These are phyloP conservation scores for Xylaria grammica DNA, from an alignment of 495 filamentous ascomycete genomes.

Conservation along the genomic window DNA sequence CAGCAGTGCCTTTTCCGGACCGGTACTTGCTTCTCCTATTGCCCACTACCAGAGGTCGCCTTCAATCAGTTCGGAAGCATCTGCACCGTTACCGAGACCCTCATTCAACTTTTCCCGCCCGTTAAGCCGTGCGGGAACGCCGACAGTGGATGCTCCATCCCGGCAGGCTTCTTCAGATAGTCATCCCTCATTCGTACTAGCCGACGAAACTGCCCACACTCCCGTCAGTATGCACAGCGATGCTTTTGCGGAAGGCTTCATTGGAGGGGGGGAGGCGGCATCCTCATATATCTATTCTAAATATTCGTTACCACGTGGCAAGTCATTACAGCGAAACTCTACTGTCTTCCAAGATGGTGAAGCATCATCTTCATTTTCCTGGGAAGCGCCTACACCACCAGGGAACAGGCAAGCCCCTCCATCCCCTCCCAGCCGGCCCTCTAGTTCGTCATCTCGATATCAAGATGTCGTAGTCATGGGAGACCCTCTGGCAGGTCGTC, in stretches of 20 bases:
- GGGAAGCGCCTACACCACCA: conserved; percentile 62
- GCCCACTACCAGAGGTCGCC: conserved; percentile 70
- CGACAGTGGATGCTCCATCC: conserved; percentile 62
- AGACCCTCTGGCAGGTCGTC: conserved; percentile 44
- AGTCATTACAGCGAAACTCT: conserved; percentile 73
- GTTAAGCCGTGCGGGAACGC: conserved; percentile 75
- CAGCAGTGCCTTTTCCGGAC: conserved; percentile 54
- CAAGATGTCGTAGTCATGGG: conserved; percentile 42
- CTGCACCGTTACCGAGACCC: conserved; percentile 65
- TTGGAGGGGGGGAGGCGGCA: conserved; percentile 51
- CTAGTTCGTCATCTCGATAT: conserved; percentile 49
- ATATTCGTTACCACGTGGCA: conserved; percentile 81
- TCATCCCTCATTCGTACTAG: conserved; percentile 63
- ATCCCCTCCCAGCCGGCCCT: conserved; percentile 57
- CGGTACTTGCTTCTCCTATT: conserved; percentile 60
- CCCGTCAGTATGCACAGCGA: conserved; percentile 69
- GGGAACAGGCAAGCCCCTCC: conserved; percentile 58
- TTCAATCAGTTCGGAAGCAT: conserved; percentile 79
- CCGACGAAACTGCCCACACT: conserved; percentile 65
- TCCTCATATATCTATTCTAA: conserved; percentile 84
- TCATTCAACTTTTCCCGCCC: conserved; percentile 94
- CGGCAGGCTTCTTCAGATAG: conserved; percentile 66
- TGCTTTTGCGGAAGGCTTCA: conserved; percentile 54
- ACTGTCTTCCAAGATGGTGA: conserved; percentile 66
- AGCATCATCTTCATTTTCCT: conserved; percentile 60